Base-by-base conservation (phyloP, 306 rosid genomes). In the Sechiopsis laciniata region DNA sequence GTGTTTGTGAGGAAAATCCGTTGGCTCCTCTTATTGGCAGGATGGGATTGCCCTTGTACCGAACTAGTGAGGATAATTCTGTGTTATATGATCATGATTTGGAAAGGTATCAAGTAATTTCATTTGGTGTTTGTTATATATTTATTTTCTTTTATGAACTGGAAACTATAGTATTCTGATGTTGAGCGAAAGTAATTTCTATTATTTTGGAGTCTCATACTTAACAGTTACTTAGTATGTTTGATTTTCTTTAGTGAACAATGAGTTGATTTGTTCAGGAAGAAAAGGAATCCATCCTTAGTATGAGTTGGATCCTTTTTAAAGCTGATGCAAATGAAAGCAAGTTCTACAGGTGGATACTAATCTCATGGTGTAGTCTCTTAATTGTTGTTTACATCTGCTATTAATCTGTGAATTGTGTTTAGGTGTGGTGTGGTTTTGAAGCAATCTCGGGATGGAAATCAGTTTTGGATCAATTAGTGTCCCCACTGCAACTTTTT, bases 1-100 rank as follows among this genome's bases (percentile, higher is more conserved):
- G 97, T 50, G 97, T 84, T 72, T 89, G 94, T 84, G 86, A 85
- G 58, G 94, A 91, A 81, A 91, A 91, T 80, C 97, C 97, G 19
- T 78, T 91, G 89, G 96, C 96, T 59, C 97, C 97, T 15, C 74
- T 91, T 75, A 91, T 89, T 73, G 85, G 97, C 16, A 76, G 88
- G 74, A 78, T 89, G 6, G 97, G 94, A 66, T 88, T 89, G 57
- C 76, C 90, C 8, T 78, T 91, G 40, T 89, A 89, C 73, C 91
- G 97, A 46, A 91, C 97, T 35, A 89, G 97, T 78, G 96, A 91
- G 55, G 96, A 91, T 60, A 74, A 91, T 84, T 91, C 96, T 75
- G 89, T 91, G 56, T 80, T 91, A 77, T 91, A 91, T 81, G 97
- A 91, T 83, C 97, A 91, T 85, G 97, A 89, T 86, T 80, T 91